Evolutionary conservation across 2,329 filamentous ascomycete genomes (phyloP).

Genomic region (Macrophomina pseudophaseolina): DNA sequence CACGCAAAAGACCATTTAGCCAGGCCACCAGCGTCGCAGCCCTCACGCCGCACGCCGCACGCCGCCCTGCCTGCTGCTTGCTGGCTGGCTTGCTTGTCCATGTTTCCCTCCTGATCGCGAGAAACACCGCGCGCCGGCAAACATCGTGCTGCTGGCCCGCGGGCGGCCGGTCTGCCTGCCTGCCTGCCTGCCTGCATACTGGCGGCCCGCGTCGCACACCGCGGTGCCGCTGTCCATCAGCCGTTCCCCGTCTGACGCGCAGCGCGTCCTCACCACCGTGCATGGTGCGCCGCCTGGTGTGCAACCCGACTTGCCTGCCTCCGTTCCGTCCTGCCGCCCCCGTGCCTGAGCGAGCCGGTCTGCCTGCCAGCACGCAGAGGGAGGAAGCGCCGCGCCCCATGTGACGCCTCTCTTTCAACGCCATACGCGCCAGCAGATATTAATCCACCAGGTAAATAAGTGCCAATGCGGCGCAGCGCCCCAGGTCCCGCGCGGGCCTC

Average conservation of each 20-base stretch:
- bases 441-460: constrained; percentile 15
- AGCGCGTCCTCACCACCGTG: constrained; percentile 6
- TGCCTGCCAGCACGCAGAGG: background rate
- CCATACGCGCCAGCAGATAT: constrained; percentile 25
- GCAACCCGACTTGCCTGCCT: constrained; percentile 18
- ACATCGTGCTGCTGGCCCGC: background rate
- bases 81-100: background rate
- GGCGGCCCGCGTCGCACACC: background rate
- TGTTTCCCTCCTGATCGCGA: background rate
- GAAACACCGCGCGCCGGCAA: constrained; percentile 2
- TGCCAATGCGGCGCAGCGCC: constrained; percentile 8
- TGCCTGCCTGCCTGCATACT: background rate
- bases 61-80: background rate
- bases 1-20: constrained; percentile 16
- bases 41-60: background rate
- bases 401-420: constrained; percentile 15
- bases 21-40: constrained; percentile 22
- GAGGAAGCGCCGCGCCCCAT: constrained; percentile 11
- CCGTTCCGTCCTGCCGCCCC: constrained; percentile 14
- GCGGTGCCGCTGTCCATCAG: constrained; percentile 7
- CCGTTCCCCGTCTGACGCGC: constrained; percentile 24
- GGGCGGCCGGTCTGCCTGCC: background rate
- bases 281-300: constrained; percentile 10
- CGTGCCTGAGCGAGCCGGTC: background rate
- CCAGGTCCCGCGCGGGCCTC: background rate